Base-by-base conservation (phyloP, 345 rosid species). In the Camelina neglecta region DNA sequence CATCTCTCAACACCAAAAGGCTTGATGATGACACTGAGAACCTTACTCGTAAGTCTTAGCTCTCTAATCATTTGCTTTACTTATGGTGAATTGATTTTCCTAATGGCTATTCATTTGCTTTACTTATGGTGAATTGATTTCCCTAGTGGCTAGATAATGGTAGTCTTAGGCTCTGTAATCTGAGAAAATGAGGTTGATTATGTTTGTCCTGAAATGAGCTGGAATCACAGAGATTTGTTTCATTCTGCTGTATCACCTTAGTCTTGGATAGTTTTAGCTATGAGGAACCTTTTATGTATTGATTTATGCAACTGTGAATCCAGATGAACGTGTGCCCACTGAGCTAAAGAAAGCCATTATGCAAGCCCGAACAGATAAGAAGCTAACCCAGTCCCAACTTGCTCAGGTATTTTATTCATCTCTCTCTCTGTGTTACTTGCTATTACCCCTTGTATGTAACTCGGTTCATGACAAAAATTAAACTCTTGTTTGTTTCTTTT, bases 1-100 rank as follows among this genome's bases (percentile, higher is more conserved):
- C 99, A 54, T 71, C 98, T 67, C 63, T 95, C 73, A 95, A 95
- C 82, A 95, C 99, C 6, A 92, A 89, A 85, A 89, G 85, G 87
- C 97, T 92, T 69, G 97, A 92, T 78, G 98, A 95, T 20, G 98
- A 93, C 72, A 88, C 93, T 7, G 99, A 95, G 86, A 95, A 87
- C 51, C 93, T 95, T 50, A 36, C 97, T 79, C 99, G 99, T 92
- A 79, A 84, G 97, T 85, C 67, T 42, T 44, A 26, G 4, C 26
- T 42, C 54, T 59, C 41, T 71, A 2, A 29, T 39, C 60, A 42
- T 36, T 48, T 76, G 8, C 15, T 58, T 47, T 47, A 11, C 26
- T 13, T 0, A 38, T n/a, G 15, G 29, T 64, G 10, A 2, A 39
- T 26, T 26, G 29, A 26, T 26, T 18, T 18, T 18, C 18, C 18